A percentile compares a stretch with the other conserved stretches of the same genome.
Conservation (phyloP, 176 grass and related monocot genomes). For the Lolium multiflorum region DNA sequence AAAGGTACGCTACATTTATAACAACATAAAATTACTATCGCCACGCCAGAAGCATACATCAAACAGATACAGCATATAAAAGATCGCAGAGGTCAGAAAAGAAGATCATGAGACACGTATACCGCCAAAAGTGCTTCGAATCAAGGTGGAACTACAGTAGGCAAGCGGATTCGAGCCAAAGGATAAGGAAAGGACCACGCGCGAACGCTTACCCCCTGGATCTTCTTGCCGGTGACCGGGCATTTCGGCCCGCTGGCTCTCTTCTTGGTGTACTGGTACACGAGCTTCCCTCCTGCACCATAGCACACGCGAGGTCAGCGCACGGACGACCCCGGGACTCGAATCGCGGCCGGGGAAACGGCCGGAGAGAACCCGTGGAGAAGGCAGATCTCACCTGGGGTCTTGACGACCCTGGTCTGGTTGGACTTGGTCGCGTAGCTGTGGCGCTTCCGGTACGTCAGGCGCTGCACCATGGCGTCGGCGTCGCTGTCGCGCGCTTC, state of each 20-base stretch:
- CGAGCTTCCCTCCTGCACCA: constrained; percentile 73
- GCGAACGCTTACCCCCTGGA: constrained; percentile 77
- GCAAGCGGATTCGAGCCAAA: not conserved
- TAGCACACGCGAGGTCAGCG: not conserved
- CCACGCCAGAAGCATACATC: not conserved
- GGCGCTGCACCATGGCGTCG: constrained; percentile 77
- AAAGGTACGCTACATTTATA: not conserved
- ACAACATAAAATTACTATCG: not conserved
- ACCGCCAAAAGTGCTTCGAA: not conserved
- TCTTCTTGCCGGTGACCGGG: constrained; percentile 88
- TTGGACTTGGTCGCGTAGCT: constrained; percentile 97
- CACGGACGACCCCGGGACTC: not conserved
- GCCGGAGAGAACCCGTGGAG: not conserved
- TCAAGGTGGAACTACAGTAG: not conserved
- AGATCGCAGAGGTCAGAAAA: not conserved
- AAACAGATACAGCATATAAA: not conserved
- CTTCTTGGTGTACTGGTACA: constrained; percentile 92
- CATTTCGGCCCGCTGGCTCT: constrained; percentile 90
- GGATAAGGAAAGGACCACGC: not conserved
- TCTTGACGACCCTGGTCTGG: constrained; percentile 94
- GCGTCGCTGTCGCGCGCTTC: constrained; percentile 24
- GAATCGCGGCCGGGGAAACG: constrained; percentile 4
- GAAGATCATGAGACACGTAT: not conserved
- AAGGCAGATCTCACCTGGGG: constrained; percentile 58
- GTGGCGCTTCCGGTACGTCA: constrained; percentile 85